A percentile compares a stretch with the other conserved stretches of the same genome.
Evolutionary conservation across 192 early-diverging fungal species (phyloP).

Genomic region (Jimgerdemannia lactiflua): DNA sequence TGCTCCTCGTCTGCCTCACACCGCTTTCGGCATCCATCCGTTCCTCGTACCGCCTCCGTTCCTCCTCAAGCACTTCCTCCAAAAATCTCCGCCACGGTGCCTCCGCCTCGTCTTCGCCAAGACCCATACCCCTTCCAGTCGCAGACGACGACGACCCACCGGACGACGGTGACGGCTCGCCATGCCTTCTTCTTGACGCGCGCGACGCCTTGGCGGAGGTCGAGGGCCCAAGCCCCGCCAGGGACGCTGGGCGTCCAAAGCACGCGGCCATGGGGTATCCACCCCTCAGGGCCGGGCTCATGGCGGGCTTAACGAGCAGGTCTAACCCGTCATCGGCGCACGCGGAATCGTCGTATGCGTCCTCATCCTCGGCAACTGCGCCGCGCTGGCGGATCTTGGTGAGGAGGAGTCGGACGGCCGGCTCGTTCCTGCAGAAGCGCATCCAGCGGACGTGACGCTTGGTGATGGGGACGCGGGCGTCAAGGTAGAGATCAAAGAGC

Average conservation of each 20-base stretch:
- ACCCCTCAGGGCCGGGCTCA: neutral
- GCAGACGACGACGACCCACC: neutral
- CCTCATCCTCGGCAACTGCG: neutral
- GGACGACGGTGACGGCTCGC: neutral
- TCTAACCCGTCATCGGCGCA: neutral
- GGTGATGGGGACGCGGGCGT: neutral
- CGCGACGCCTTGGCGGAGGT: neutral
- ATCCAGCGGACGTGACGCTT: neutral
- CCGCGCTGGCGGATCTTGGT: neutral
- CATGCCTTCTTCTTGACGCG: neutral
- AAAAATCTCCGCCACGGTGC: neutral
- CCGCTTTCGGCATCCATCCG: neutral
- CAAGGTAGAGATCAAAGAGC: neutral
- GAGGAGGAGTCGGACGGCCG: neutral
- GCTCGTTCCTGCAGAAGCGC: neutral
- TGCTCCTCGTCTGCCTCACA: neutral
- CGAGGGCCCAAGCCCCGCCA: neutral
- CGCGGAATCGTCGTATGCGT: neutral
- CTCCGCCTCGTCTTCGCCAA: neutral
- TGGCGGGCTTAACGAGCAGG: neutral
- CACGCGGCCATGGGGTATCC: neutral
- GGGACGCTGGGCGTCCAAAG: neutral
- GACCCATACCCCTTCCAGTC: neutral
- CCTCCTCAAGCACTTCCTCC: neutral
- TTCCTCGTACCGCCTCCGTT: neutral